Evolutionary conservation across 2,329 filamentous ascomycete species (phyloP).

Genomic region (Fusarium dimerum): DNA sequence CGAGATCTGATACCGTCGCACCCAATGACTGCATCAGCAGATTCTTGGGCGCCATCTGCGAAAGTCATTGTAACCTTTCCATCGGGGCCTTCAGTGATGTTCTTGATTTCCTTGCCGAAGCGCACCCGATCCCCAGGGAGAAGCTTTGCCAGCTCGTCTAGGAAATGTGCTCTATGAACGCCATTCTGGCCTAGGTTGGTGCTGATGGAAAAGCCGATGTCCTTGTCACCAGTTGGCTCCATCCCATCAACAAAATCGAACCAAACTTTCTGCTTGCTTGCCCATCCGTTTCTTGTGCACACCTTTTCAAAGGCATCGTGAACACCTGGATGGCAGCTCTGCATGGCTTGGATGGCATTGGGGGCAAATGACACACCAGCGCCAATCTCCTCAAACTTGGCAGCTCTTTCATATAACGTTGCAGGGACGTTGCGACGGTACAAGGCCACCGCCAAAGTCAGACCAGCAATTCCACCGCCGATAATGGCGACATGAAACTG

Average conservation of each 20-base stretch:
- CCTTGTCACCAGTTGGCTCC: slow-evolving; percentile 3
- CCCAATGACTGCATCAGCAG: slow-evolving; percentile 50
- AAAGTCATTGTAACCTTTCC: slow-evolving; percentile 37
- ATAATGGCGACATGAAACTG: slow-evolving; percentile 44
- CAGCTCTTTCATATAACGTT: slow-evolving; percentile 48
- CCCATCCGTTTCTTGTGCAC: slow-evolving; percentile 26
- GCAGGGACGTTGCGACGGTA: slow-evolving; percentile 43
- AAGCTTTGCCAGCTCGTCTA: slow-evolving; percentile 41
- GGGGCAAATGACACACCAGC: slow-evolving; percentile 54
- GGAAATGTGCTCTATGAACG: slow-evolving; percentile 40
- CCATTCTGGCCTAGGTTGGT: slow-evolving; percentile 32
- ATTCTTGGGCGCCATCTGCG: slow-evolving; percentile 39
- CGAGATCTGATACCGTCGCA: slow-evolving; percentile 66
- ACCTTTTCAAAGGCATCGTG: slow-evolving; percentile 32
- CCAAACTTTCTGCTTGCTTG: slow-evolving; percentile 23
- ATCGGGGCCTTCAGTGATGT: slow-evolving; percentile 28
- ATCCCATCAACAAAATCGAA: slow-evolving; percentile 27
- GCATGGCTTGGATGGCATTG: slow-evolving; percentile 51
- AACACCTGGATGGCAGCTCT: slow-evolving; percentile 37
- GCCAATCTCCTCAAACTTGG: slow-evolving; percentile 46
- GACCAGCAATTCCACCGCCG: slow-evolving; percentile 53
- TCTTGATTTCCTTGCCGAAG: slow-evolving; percentile 38
- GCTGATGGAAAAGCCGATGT: slow-evolving; percentile 14
- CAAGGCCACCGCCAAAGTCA: slow-evolving; percentile 50
- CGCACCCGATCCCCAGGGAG: slow-evolving; percentile 34